Evolutionary conservation across 2,329 filamentous ascomycete genomes (phyloP).

Genomic region (Rhinocladiella mackenziei): DNA sequence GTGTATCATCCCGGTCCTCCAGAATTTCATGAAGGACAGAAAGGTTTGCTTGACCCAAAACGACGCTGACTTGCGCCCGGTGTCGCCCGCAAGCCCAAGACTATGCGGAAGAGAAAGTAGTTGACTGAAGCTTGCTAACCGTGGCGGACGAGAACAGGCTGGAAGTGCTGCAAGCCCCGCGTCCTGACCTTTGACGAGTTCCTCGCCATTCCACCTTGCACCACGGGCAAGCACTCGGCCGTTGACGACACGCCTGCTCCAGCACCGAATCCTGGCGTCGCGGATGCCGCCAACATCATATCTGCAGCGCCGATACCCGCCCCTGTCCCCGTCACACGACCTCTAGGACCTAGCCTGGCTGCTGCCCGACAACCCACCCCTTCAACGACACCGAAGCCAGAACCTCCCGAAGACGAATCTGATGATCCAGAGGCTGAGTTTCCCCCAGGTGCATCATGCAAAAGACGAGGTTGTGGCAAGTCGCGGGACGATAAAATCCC

Average conservation of each 20-base stretch:
- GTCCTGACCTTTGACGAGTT: slow-evolving; percentile 98
- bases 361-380: slow-evolving; percentile 36
- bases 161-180: slow-evolving; percentile 98
- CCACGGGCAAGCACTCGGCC: slow-evolving; percentile 84
- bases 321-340: slow-evolving; percentile 24
- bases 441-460: slow-evolving; percentile 69
- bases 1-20: slow-evolving; percentile 90
- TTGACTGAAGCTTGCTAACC: background rate
- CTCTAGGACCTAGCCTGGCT: slow-evolving; percentile 30
- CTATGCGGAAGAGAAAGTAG: background rate
- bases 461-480: slow-evolving; percentile 67
- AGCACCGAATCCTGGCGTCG: slow-evolving; percentile 32
- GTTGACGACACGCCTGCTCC: slow-evolving; percentile 66
- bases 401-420: slow-evolving; percentile 74
- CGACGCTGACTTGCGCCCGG: too few relatives aligned
- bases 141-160: slow-evolving; percentile 60
- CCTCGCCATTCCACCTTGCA: slow-evolving; percentile 86
- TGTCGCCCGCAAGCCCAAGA: background rate
- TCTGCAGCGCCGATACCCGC: slow-evolving; percentile 19
- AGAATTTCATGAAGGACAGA: slow-evolving; percentile 95
- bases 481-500: slow-evolving; percentile 45
- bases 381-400: slow-evolving; percentile 50
- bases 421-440: slow-evolving; percentile 75
- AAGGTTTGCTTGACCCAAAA: too few relatives aligned
- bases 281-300: slow-evolving; percentile 22